Evolutionary conservation across 257 asterid species (phyloP).

Genomic region (Solanum peruvianum): DNA sequence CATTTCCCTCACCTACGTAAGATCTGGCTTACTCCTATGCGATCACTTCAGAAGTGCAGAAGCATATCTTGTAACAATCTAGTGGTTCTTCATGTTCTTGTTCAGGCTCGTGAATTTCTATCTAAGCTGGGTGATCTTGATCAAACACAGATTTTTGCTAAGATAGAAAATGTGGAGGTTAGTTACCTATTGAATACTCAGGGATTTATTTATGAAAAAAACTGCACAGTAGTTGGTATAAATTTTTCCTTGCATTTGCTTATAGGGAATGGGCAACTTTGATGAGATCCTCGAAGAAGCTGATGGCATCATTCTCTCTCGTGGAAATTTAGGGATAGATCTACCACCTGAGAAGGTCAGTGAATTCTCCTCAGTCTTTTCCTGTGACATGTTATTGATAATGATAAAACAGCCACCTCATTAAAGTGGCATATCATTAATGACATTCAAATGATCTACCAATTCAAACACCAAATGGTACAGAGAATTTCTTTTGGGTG

Average conservation of each 20-base stretch:
- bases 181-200: neutral
- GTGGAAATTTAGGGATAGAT: constrained; percentile 95
- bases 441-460: neutral
- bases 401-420: neutral
- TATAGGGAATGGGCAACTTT: constrained; percentile 80
- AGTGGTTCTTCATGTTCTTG: neutral
- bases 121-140: constrained; percentile 56
- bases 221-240: neutral
- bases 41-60: neutral
- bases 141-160: constrained; percentile 73
- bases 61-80: neutral
- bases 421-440: neutral
- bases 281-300: constrained; percentile 94
- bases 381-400: neutral
- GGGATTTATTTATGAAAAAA: neutral
- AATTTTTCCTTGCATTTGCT: neutral
- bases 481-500: neutral
- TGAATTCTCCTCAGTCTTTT: neutral
- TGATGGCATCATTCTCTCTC: constrained; percentile 92
- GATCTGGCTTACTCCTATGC: neutral
- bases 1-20: neutral
- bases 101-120: constrained; percentile 82
- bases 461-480: neutral
- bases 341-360: constrained; percentile 93
- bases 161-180: constrained; percentile 91